Percentiles rank a stretch among this genome's conserved stretches.
Conservation (phyloP, 495 filamentous ascomycete species). For the Xylaria curta region DNA sequence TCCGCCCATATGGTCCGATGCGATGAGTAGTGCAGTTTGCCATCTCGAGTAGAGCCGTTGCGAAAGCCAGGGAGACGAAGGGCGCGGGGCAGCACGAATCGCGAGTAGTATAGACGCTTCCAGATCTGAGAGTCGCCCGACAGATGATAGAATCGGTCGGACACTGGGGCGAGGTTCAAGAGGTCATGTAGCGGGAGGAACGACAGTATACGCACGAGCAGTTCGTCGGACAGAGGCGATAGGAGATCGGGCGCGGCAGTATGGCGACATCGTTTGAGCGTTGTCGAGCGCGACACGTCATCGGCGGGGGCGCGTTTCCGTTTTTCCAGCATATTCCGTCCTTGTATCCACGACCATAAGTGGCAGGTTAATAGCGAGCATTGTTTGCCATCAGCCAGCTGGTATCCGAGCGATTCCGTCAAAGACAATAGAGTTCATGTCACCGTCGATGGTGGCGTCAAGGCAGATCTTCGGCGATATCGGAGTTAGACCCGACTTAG, state of each 20-base stretch:
- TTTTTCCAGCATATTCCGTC: slow-evolving; percentile 32
- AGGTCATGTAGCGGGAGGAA: slow-evolving; percentile 73
- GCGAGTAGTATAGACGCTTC: slow-evolving; percentile 86
- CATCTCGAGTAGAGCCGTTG: slow-evolving; percentile 47
- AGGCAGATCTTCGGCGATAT: slow-evolving; percentile 4
- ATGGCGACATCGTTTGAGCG: slow-evolving; percentile 35
- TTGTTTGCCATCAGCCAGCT: neutral
- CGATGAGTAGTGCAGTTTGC: slow-evolving; percentile 69
- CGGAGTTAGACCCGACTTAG: slow-evolving; percentile 11
- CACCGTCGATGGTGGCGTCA: neutral
- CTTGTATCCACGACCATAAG: neutral
- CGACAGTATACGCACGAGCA: slow-evolving; percentile 84
- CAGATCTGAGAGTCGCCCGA: slow-evolving; percentile 86
- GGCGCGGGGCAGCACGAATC: slow-evolving; percentile 86
- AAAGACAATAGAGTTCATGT: neutral
- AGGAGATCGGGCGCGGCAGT: slow-evolving; percentile 46
- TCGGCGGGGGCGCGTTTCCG: slow-evolving; percentile 34
- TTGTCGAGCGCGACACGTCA: slow-evolving; percentile 28
- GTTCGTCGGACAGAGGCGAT: slow-evolving; percentile 80
- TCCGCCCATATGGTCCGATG: slow-evolving; percentile 84
- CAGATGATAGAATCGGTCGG: slow-evolving; percentile 76
- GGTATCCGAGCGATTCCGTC: neutral
- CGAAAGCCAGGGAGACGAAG: slow-evolving; percentile 74
- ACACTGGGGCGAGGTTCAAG: slow-evolving; percentile 75
- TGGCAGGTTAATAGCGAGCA: neutral